A percentile compares a stretch with the other conserved stretches of the same genome.
Evolutionary conservation across 768 basidiomycete genomes (phyloP).

Genomic region (Crassisporium funariophilum): DNA sequence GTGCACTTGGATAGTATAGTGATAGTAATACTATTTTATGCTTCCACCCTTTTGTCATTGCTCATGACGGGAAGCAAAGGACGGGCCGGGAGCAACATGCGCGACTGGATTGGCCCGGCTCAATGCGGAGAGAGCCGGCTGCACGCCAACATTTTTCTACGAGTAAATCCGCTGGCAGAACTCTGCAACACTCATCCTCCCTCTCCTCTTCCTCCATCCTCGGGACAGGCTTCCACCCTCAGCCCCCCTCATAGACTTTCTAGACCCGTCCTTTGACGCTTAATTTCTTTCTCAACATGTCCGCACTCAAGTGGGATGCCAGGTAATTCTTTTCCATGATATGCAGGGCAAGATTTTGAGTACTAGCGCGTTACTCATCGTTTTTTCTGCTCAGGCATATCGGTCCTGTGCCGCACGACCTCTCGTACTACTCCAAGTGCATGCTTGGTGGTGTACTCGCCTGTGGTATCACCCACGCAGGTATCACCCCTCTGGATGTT

Average conservation of each 20-base stretch:
- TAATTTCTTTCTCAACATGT: constrained; percentile 43
- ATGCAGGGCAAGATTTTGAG: neutral
- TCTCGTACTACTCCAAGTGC: constrained; percentile 79
- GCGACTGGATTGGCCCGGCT: constrained; percentile 38
- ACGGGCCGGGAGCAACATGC: constrained; percentile 23
- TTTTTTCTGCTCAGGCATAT: constrained; percentile 49
- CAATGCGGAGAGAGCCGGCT: constrained; percentile 40
- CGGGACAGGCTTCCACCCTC: constrained; percentile 21
- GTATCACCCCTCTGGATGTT: constrained; percentile 85
- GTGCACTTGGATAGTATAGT: too few relatives aligned
- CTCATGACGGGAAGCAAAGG: constrained; percentile 2
- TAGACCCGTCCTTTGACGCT: constrained; percentile 31
- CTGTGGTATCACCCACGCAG: constrained; percentile 87
- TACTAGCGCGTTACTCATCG: constrained; percentile 3
- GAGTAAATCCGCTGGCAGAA: constrained; percentile 22
- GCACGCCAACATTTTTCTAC: constrained; percentile 27
- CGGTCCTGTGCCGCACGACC: constrained; percentile 77
- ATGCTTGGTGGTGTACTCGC: constrained; percentile 88
- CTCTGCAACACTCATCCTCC: constrained; percentile 21
- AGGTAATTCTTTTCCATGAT: constrained; percentile 42
- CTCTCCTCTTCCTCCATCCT: constrained; percentile 24
- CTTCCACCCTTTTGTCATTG: neutral
- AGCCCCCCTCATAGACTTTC: constrained; percentile 28
- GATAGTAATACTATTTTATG: neutral
- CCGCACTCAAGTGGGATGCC: constrained; percentile 74